Base-by-base conservation (phyloP, 371 early-diverging fungal genomes). In the Haplosporangium sp. region DNA sequence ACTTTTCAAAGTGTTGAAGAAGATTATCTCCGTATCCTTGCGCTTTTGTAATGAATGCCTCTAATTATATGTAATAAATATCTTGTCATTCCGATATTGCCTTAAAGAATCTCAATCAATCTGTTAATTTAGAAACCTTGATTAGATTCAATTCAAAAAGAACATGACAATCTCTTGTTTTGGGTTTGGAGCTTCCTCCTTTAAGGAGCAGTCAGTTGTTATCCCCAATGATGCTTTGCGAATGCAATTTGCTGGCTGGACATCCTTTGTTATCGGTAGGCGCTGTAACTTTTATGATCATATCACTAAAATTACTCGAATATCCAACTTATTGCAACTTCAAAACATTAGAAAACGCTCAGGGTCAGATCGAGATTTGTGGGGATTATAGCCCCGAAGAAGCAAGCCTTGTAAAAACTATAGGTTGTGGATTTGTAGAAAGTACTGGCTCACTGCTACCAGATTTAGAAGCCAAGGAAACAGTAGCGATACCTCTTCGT, bases 21-120 rank as follows among this genome's bases (percentile, higher is more conserved):
- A 63, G 96, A 94, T 57, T 95, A 96, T 69, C 89, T 89, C 61
- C 84, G 92, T 37, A 84, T 95, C 52, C 74, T 94, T 58, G 88
- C 92, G 19, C 47, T 50, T 37, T 47, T 66, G 67, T 66, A 27
- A 59, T 47, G 20, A 50, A 50, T 50, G n/a, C 50, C n/a, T 11
- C 9, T 42, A 42, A 42, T 42, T 8, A 42, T n/a, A 19, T 17
- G 17, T 27, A 55, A 55, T 27, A 55, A 55, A 55, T 55, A 55
- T 55, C 35, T 11, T 1, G 34, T n/a, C 10, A 45, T 45, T 45
- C 10, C 45, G 45, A 15, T 15, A 45, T 45, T 15, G 45, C 45
- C 13, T n/a, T 50, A 11, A 15, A n/a, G 50, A 15, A n/a, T 50
- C 50, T 55, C 10, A 55, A 34, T 55, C 35, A 34, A n/a, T 55